Base-by-base conservation (phyloP, 106 monocot species). In the Agapanthus africanus region DNA sequence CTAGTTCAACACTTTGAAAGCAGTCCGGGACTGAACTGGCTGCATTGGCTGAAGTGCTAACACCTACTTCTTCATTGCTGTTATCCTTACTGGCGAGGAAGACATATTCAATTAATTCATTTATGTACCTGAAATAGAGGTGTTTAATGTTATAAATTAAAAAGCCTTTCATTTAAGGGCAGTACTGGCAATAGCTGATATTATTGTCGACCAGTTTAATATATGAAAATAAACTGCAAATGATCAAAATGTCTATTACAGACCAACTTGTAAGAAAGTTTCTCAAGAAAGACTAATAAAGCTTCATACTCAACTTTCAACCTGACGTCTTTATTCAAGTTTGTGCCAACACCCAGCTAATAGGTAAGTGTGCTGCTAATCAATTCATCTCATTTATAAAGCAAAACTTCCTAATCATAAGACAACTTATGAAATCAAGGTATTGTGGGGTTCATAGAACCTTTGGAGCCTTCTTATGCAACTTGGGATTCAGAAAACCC, bases 41-140 rank as follows among this genome's bases (percentile, higher is more conserved):
- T 66, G 27, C 66, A 66, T 40, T 28, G 6, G 66, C 11, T 25
- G 37, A 23, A 65, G 40, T 66, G 15, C 18, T 66, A 44, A 41
- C 28, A 6, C 18, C 42, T 31, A 22, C 50, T 2, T 76, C 78
- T 36, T 41, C 68, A 49, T 52, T 75, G 22, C 37, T 65, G 65
- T 56, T 73, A 62, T 82, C 72, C 63, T 78, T 84, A 40, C 63
- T 75, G 32, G 74, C 37, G 28, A 92, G 86, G 69, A 87, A 87
- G 50, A 90, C 54, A 60, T 71, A 69, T 70, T 95, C 95, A 78
- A 99, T 93, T 67, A 99, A 60, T 73, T 99, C 90, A 71, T 99
- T 99, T 42, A 99, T 82, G 50, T 85, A 89, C 82, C 99, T 99
- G 81, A 71, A 78, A 68, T 35, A n/a, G n/a, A n/a, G n/a, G n/a